These are phyloP conservation scores for Baudoinia panamericana DNA, from an alignment of 495 filamentous ascomycete genomes.

Conservation along the genomic window DNA sequence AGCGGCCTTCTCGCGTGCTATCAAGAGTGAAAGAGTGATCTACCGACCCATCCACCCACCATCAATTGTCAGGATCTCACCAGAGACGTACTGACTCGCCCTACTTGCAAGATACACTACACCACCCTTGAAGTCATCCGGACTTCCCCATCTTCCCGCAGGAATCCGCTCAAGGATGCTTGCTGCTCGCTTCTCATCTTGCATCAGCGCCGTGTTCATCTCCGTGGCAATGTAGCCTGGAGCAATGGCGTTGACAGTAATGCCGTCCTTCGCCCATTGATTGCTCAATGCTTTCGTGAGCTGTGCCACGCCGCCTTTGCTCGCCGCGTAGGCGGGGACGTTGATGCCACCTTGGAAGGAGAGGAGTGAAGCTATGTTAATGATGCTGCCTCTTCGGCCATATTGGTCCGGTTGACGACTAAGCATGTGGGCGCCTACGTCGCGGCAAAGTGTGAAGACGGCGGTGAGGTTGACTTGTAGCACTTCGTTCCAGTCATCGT, in stretches of 20 bases:
- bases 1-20: not conserved
- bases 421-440: conserved; percentile 77
- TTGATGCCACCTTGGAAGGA: conserved; percentile 87
- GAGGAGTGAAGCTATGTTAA: conserved; percentile 75
- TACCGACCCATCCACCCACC: conserved; percentile 91
- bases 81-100: conserved; percentile 69
- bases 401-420: conserved; percentile 39
- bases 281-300: conserved; percentile 80
- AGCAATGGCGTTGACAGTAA: conserved; percentile 37
- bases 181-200: conserved; percentile 51
- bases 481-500: conserved; percentile 72
- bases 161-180: conserved; percentile 76
- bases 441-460: conserved; percentile 72
- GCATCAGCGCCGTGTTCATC: conserved; percentile 77
- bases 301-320: conserved; percentile 76
- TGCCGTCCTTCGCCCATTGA: conserved; percentile 67
- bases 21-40: not conserved
- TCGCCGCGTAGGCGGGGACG: conserved; percentile 81
- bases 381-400: conserved; percentile 57
- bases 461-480: conserved; percentile 73
- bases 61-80: conserved; percentile 70
- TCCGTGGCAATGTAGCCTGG: conserved; percentile 77
- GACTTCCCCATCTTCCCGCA: conserved; percentile 70
- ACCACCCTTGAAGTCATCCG: conserved; percentile 81
- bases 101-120: conserved; percentile 65